Evolutionary conservation across 2,329 filamentous ascomycete genomes (phyloP).

Genomic region (Geosmithia flava): DNA sequence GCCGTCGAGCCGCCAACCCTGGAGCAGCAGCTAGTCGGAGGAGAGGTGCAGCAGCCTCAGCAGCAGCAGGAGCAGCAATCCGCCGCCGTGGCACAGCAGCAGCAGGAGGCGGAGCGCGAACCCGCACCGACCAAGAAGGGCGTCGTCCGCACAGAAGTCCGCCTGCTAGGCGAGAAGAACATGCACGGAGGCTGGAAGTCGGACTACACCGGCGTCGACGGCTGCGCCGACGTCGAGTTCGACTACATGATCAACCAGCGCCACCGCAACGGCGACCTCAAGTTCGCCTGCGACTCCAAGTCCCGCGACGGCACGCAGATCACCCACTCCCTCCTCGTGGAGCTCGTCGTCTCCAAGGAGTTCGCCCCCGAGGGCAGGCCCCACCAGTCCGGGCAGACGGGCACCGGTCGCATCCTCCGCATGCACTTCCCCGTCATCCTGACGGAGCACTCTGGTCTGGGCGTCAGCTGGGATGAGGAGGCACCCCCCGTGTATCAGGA

Average conservation of each 20-base stretch:
- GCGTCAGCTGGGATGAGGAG: conserved; percentile 96
- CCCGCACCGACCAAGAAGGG: conserved; percentile 40
- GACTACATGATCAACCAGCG: conserved; percentile 37
- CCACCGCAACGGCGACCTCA: conserved; percentile 30
- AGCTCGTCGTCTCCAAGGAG: conserved; percentile 91
- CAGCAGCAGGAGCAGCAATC: neutral
- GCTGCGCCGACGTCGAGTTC: conserved; percentile 58
- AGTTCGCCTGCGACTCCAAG: conserved; percentile 68
- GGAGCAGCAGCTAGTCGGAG: too few species aligned
- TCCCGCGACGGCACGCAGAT: conserved; percentile 64
- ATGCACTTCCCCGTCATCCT: conserved; percentile 82
- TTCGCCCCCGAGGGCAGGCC: conserved; percentile 61
- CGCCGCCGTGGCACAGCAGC: neutral
- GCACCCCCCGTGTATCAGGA: conserved; percentile 89
- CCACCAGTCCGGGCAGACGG: conserved; percentile 66
- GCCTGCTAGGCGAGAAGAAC: conserved; percentile 68
- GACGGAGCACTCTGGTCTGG: conserved; percentile 74
- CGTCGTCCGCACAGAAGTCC: conserved; percentile 59
- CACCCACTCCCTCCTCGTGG: conserved; percentile 75
- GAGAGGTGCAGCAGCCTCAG: too few species aligned
- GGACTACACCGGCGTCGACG: conserved; percentile 36
- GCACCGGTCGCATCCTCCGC: conserved; percentile 77
- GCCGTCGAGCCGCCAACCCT: too few species aligned
- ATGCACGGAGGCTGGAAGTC: conserved; percentile 87
- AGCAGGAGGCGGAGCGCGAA: neutral